Percentiles rank a stretch among this genome's conserved stretches.
Conservation (phyloP, 352 stramenopile genomes). For the Pythium aristosporum region DNA sequence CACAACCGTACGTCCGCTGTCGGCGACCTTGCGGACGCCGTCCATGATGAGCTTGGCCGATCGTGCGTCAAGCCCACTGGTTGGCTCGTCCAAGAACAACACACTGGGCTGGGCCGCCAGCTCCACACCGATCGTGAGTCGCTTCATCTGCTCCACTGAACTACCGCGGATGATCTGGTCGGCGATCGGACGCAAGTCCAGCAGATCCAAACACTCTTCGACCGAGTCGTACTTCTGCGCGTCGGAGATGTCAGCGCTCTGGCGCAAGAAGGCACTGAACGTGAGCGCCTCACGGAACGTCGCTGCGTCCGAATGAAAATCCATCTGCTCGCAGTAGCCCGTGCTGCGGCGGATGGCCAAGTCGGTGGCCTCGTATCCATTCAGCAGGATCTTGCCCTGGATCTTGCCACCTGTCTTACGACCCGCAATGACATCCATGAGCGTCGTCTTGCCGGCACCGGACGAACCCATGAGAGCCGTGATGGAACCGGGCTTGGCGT, state of each 20-base stretch:
- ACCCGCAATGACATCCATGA: slow-evolving; percentile 94
- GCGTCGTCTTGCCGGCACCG: slow-evolving; percentile 92
- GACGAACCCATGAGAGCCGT: slow-evolving; percentile 74
- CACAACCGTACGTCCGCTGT: slow-evolving; percentile 67
- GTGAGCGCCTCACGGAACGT: slow-evolving; percentile 92
- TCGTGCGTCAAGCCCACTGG: slow-evolving; percentile 80
- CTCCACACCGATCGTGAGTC: slow-evolving; percentile 53
- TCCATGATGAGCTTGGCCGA: slow-evolving; percentile 77
- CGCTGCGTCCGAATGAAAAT: slow-evolving; percentile 86
- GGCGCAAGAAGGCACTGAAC: slow-evolving; percentile 90
- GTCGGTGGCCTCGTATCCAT: slow-evolving; percentile 80
- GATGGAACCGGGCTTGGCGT: slow-evolving; percentile 48
- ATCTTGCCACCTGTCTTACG: slow-evolving; percentile 90
- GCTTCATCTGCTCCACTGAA: slow-evolving; percentile 53
- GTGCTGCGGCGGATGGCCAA: slow-evolving; percentile 41
- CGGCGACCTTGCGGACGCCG: slow-evolving; percentile 77
- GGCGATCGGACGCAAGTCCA: slow-evolving; percentile 34
- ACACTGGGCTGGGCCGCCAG: slow-evolving; percentile 78
- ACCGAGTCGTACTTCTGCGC: slow-evolving; percentile 38
- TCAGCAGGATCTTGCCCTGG: slow-evolving; percentile 83
- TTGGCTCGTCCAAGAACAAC: slow-evolving; percentile 82
- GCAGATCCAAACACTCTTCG: slow-evolving; percentile 39
- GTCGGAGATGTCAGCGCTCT: slow-evolving; percentile 30
- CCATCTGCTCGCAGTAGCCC: slow-evolving; percentile 74
- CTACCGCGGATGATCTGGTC: slow-evolving; percentile 40